Evolutionary conservation across 2,329 filamentous ascomycete genomes (phyloP).

Genomic region (Arthroderma uncinatum): DNA sequence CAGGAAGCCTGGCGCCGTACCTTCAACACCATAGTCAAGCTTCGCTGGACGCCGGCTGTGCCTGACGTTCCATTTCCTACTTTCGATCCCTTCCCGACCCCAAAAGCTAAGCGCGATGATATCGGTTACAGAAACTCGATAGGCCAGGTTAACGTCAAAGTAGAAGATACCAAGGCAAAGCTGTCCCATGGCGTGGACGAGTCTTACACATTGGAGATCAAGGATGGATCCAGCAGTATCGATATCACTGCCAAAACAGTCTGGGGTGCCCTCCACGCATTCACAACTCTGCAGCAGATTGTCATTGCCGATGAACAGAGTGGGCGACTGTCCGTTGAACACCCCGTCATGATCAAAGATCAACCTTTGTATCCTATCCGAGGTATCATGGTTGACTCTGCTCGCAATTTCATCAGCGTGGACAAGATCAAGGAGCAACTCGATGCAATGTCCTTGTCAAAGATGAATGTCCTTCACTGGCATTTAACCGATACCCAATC

Average conservation of each 20-base stretch:
- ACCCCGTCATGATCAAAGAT: slow-evolving; percentile 43
- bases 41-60: slow-evolving; percentile 46
- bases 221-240: slow-evolving; percentile 31
- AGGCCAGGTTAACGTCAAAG: slow-evolving; percentile 36
- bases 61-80: slow-evolving; percentile 41
- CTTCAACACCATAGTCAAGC: slow-evolving; percentile 36
- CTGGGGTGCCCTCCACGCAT: slow-evolving; percentile 46
- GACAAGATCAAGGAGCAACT: slow-evolving; percentile 45
- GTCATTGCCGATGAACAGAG: slow-evolving; percentile 39
- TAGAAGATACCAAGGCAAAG: slow-evolving; percentile 37
- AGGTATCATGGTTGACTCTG: slow-evolving; percentile 46
- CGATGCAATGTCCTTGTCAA: slow-evolving; percentile 45
- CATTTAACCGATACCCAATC: slow-evolving; percentile 47
- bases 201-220: slow-evolving; percentile 43
- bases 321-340: slow-evolving; percentile 38
- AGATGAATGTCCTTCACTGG: slow-evolving; percentile 49
- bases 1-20: slow-evolving; percentile 42
- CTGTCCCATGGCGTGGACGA: slow-evolving; percentile 48
- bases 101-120: slow-evolving; percentile 22
- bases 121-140: slow-evolving; percentile 21
- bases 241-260: slow-evolving; percentile 41
- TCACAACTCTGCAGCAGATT: slow-evolving; percentile 48
- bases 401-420: slow-evolving; percentile 44
- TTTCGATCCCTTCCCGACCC: slow-evolving; percentile 41
- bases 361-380: slow-evolving; percentile 44